A percentile compares a stretch with the other conserved stretches of the same genome.
These are phyloP conservation scores for Aspergillus luchuensis DNA, from an alignment of 2,329 filamentous ascomycete genomes.

Conservation along the genomic window DNA sequence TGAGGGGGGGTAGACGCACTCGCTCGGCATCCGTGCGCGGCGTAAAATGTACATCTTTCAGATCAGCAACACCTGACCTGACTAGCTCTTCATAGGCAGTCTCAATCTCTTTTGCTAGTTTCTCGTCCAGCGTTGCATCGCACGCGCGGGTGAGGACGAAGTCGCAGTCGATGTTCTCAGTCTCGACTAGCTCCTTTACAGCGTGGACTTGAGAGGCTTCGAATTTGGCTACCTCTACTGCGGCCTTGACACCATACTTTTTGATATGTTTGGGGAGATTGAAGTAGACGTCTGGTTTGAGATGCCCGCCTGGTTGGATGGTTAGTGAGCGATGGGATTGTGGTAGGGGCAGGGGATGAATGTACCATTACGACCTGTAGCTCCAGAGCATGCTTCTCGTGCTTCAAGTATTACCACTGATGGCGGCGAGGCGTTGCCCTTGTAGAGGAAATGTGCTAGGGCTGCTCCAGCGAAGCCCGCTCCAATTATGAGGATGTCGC, in stretches of 20 bases:
- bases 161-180: slow-evolving; percentile 49
- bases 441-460: slow-evolving; percentile 45
- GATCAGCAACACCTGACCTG: not conserved
- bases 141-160: slow-evolving; percentile 42
- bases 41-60: not conserved
- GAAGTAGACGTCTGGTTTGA: slow-evolving; percentile 46
- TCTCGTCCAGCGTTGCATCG: slow-evolving; percentile 43
- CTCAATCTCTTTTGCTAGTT: slow-evolving; percentile 20
- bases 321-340: not conserved
- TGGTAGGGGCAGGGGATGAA: too few species aligned
- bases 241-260: slow-evolving; percentile 37
- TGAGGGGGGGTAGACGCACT: not conserved
- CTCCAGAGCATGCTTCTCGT: slow-evolving; percentile 44
- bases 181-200: slow-evolving; percentile 42
- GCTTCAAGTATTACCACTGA: slow-evolving; percentile 45
- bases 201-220: slow-evolving; percentile 44
- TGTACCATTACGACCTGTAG: slow-evolving; percentile 46
- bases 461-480: slow-evolving; percentile 50
- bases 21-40: not conserved
- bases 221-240: slow-evolving; percentile 42
- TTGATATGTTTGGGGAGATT: slow-evolving; percentile 39
- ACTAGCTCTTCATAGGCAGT: not conserved
- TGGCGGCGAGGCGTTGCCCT: slow-evolving; percentile 16
- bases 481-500: slow-evolving; percentile 52
- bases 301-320: slow-evolving; percentile 35